phyloP scores from a whole-genome alignment of 2,329 filamentous ascomycete species.

The Teratosphaeria pseudoeucalypti region DNA sequence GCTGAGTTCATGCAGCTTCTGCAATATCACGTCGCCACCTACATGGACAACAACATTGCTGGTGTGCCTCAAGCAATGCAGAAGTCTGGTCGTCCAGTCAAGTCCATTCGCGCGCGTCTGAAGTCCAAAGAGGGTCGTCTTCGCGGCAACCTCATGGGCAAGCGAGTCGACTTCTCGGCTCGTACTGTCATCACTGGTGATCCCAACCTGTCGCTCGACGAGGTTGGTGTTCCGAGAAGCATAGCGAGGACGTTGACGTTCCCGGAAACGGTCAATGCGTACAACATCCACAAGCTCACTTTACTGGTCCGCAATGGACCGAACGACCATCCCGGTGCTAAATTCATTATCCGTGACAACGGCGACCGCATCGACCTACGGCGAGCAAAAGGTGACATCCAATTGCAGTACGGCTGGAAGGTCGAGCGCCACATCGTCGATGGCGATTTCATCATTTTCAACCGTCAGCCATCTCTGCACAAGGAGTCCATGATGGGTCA shows the following conservation, averaged over 20 bases:
- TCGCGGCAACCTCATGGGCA: conserved; percentile 97
- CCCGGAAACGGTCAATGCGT: conserved; percentile 91
- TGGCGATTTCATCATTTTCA: conserved; percentile 98
- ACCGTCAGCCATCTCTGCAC: conserved; percentile 96
- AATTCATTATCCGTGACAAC: conserved; percentile 89
- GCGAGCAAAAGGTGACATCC: conserved; percentile 81
- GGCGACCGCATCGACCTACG: conserved; percentile 91
- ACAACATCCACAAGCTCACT: conserved; percentile 91
- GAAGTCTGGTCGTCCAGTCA: conserved; percentile 92
- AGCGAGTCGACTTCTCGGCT: conserved; percentile 97
- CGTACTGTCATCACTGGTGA: conserved; percentile 99
- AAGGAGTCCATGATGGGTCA: conserved; percentile 99
- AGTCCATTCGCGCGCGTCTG: conserved; percentile 89
- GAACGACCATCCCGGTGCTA: conserved; percentile 88
- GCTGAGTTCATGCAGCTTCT: conserved; percentile 83
- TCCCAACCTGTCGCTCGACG: conserved; percentile 88
- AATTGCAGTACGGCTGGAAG: conserved; percentile 93
- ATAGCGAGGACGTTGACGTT: conserved; percentile 92
- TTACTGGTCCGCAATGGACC: conserved; percentile 85
- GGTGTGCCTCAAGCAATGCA: conserved; percentile 89
- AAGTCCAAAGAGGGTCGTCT: conserved; percentile 99
- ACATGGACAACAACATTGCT: conserved; percentile 99
- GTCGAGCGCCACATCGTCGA: conserved; percentile 95
- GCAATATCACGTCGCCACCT: conserved; percentile 96
- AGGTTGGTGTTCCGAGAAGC: conserved; percentile 90